A percentile compares a stretch with the other conserved stretches of the same genome.
Evolutionary conservation across 1,139 yeast genomes (phyloP).

Genomic region (Candida mesenterica): DNA sequence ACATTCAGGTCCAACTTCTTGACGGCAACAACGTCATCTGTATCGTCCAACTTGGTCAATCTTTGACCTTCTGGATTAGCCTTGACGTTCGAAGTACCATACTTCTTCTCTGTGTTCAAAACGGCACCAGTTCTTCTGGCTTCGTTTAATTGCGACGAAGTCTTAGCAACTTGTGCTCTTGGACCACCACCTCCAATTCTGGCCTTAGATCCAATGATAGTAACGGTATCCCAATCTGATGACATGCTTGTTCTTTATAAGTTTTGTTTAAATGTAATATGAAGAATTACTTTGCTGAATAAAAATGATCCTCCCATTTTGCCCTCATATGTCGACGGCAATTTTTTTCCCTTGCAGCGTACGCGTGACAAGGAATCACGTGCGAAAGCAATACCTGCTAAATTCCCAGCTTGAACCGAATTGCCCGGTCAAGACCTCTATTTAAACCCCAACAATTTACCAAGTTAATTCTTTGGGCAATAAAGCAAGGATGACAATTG

Average conservation of each 20-base stretch:
- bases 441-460: neutral
- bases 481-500: slow-evolving; percentile 37
- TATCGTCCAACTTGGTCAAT: slow-evolving; percentile 87
- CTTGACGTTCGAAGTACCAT: slow-evolving; percentile 63
- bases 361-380: too few relatives aligned
- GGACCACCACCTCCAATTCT: slow-evolving; percentile 90
- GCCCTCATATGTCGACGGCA: neutral
- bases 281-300: too few relatives aligned
- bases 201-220: slow-evolving; percentile 84
- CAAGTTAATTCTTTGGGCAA: neutral
- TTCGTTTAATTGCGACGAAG: slow-evolving; percentile 77
- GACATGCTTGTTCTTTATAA: too few relatives aligned
- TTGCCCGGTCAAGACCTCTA: neutral
- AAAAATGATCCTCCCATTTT: neutral
- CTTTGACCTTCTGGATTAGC: slow-evolving; percentile 91
- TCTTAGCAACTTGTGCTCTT: slow-evolving; percentile 77
- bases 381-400: too few relatives aligned
- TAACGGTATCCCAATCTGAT: slow-evolving; percentile 88
- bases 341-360: too few relatives aligned
- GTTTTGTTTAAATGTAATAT: neutral
- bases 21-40: slow-evolving; percentile 91
- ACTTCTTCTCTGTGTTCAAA: slow-evolving; percentile 90
- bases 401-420: too few relatives aligned
- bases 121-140: slow-evolving; percentile 92
- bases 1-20: slow-evolving; percentile 81